phyloP scores from a whole-genome alignment of 2,329 filamentous ascomycete species.

The Cladophialophora immunda region DNA sequence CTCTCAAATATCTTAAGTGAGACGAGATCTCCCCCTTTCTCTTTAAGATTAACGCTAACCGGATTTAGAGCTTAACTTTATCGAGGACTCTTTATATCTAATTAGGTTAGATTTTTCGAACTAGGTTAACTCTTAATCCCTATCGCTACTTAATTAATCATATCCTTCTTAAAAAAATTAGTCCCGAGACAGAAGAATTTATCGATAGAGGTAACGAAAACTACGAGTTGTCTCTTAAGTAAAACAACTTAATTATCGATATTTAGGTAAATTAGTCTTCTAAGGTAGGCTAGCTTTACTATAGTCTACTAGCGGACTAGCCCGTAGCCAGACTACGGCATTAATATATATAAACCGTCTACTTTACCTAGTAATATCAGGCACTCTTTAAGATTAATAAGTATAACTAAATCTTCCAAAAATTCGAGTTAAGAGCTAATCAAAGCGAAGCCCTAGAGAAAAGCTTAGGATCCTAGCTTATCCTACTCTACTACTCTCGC shows the following conservation, averaged over 20 bases:
- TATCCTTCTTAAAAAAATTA: background rate
- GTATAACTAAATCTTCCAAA: too few relatives aligned
- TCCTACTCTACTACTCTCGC: background rate
- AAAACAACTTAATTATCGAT: background rate
- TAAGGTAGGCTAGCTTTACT: background rate
- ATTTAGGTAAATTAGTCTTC: background rate
- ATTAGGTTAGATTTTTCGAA: background rate
- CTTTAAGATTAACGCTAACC: background rate
- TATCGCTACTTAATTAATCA: background rate
- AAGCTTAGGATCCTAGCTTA: too few relatives aligned
- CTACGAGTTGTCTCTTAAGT: background rate
- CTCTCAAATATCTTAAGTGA: background rate
- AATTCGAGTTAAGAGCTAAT: too few relatives aligned
- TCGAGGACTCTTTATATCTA: background rate
- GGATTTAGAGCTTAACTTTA: background rate
- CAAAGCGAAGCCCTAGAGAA: too few relatives aligned
- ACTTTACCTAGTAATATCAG: background rate
- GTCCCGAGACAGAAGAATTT: background rate
- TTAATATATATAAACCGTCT: background rate
- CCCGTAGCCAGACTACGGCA: background rate
- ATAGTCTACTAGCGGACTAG: background rate
- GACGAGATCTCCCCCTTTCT: background rate
- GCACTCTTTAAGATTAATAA: background rate
- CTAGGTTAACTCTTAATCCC: background rate
- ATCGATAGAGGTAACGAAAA: background rate